Evolutionary conservation across 495 filamentous ascomycete genomes (phyloP), one percentile per base, ranked within the genome.

Genomic region (Bathelium albidoporum): DNA sequence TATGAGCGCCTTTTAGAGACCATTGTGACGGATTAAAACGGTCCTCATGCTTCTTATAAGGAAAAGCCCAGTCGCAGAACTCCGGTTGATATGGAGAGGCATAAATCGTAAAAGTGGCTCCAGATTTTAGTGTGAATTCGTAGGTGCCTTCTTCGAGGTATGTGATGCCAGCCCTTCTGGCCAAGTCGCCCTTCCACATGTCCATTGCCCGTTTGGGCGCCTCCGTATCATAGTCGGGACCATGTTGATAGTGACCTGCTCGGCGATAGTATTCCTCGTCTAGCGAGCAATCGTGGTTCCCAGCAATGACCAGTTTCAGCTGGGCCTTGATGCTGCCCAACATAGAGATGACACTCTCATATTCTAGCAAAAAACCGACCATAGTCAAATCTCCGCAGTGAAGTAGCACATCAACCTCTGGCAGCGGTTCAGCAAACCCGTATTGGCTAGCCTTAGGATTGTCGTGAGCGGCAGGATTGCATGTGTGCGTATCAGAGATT

Each of bases 281-380:
- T 2, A 92, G 81, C 0, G 82, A 82, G 62, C 88, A 81, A 70
- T 93, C 89, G 73, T 92, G 89, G 71, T 93, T 92, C 0, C 89
- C 89, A 1, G 89, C 83, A 59, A 95, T 90, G 36, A 92, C 83
- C 39, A 95, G 74, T 64, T 92, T 95, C 5, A 91, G 73, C 22
- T 85, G 81, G 0, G 89, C 88, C 5, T 82, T 68, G 60, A 85
- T 80, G 0, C 60, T 66, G 18, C 71, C 69, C 16, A 94, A 75
- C 69, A 88, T 79, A 1, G 74, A 60, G 24, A 91, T 67, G 10
- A 78, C 75, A 7, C 67, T 62, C 16, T 76, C 70, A 68, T 85
- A 85, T 66, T 90, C 82, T 44, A 70, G 58, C 1, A 81, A 55
- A 16, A 79, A 78, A 1, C 87, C 88, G 59, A 81, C 72, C 62